Evolutionary conservation across 768 basidiomycete species (phyloP).

Genomic region (Lyophyllum shimeji): DNA sequence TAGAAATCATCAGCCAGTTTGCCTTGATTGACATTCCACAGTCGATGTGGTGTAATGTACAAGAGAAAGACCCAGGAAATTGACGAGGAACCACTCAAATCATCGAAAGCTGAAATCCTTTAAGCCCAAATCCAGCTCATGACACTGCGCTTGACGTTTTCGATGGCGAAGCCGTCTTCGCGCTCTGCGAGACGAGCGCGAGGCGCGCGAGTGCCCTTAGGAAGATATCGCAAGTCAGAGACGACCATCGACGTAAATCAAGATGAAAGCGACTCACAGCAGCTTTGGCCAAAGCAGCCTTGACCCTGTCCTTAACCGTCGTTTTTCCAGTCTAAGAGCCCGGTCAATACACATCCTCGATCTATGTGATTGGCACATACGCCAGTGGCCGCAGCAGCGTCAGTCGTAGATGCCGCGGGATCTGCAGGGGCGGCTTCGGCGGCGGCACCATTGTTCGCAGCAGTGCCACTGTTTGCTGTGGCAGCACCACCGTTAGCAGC

Average conservation of each 20-base stretch:
- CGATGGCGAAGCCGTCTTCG: constrained; percentile 15
- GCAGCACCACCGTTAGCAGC: not conserved
- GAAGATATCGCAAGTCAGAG: not conserved
- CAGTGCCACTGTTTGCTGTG: constrained; percentile 1
- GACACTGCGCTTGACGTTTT: constrained; percentile 23
- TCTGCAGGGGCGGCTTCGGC: not conserved
- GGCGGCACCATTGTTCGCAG: constrained; percentile 4
- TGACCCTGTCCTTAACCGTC: constrained; percentile 10
- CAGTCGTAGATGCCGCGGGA: no score
- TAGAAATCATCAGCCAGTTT: not conserved
- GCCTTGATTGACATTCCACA: constrained; percentile 8
- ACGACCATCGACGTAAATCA: not conserved
- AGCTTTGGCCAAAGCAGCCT: constrained; percentile 16
- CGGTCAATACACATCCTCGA: not conserved
- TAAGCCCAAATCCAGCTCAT: constrained; percentile 31
- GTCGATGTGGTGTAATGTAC: constrained; percentile 5
- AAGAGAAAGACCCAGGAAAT: constrained; percentile 6
- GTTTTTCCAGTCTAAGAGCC: constrained; percentile 1
- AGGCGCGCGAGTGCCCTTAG: constrained; percentile 39
- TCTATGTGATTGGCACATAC: constrained; percentile 5
- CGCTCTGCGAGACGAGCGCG: constrained; percentile 32
- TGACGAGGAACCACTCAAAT: not conserved
- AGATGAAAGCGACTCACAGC: constrained; percentile 16
- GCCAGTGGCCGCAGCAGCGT: constrained; percentile 6
- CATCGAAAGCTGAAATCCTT: constrained; percentile 7